These are phyloP conservation scores for Chalara sp. DNA, from an alignment of 2,329 filamentous ascomycete genomes.

Conservation along the genomic window DNA sequence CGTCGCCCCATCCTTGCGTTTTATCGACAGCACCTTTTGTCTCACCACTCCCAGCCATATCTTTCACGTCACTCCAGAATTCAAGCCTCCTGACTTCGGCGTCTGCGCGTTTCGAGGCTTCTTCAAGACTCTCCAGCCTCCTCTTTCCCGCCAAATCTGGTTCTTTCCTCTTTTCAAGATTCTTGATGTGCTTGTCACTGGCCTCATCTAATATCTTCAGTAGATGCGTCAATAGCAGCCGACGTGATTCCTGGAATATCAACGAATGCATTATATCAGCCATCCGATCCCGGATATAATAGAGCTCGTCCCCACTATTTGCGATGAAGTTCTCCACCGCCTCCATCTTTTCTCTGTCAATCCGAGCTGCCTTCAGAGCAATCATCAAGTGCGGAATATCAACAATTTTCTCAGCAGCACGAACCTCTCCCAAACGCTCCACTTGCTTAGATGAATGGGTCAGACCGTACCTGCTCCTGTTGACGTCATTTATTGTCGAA, in stretches of 20 bases:
- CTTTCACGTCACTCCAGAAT: conserved; percentile 81
- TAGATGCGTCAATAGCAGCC: conserved; percentile 66
- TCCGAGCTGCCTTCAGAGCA: conserved; percentile 60
- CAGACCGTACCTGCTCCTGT: conserved; percentile 18
- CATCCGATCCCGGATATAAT: conserved; percentile 67
- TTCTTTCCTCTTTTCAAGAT: conserved; percentile 28
- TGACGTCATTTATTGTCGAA: conserved; percentile 12
- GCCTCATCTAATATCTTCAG: conserved; percentile 54
- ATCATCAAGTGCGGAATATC: conserved; percentile 56
- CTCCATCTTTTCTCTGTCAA: conserved; percentile 89
- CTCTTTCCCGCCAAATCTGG: conserved; percentile 28
- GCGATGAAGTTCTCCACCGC: conserved; percentile 76
- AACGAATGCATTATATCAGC: conserved; percentile 80
- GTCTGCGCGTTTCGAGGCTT: conserved; percentile 69
- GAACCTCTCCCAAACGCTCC: conserved; percentile 25
- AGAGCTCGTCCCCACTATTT: conserved; percentile 68
- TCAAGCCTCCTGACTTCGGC: conserved; percentile 75
- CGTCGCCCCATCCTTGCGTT: conserved; percentile 21
- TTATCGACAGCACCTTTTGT: conserved; percentile 24
- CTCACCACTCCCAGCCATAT: conserved; percentile 48
- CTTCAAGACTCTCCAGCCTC: conserved; percentile 62
- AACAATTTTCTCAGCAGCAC: conserved; percentile 46
- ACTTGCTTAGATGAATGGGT: conserved; percentile 23
- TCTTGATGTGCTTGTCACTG: conserved; percentile 31
- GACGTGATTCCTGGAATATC: conserved; percentile 82